Conservation (phyloP, 345 rosid genomes). For the Camelina hispida region DNA sequence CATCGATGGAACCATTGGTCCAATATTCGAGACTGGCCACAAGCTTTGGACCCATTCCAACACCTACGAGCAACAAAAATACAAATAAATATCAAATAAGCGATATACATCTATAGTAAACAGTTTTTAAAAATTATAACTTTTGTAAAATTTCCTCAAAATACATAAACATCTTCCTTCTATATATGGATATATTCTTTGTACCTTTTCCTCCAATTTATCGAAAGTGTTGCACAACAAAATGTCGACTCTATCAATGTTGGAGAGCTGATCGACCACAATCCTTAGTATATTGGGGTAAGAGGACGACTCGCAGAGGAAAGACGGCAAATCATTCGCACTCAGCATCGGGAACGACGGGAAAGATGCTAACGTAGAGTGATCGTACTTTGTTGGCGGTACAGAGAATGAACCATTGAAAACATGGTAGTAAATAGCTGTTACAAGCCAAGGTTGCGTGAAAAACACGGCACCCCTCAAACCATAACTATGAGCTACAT, state of each 20-base stretch:
- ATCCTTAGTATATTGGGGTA: constrained; percentile 29
- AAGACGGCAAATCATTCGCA: constrained; percentile 52
- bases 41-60: constrained; percentile 48
- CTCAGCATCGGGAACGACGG: constrained; percentile 49
- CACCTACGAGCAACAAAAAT: constrained; percentile 34
- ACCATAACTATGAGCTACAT: constrained; percentile 50
- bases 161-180: background rate
- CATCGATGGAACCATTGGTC: constrained; percentile 63
- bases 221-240: constrained; percentile 53
- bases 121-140: too few relatives aligned
- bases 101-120: too few relatives aligned
- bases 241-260: constrained; percentile 41
- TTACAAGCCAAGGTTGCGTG: constrained; percentile 59
- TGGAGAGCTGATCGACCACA: constrained; percentile 43
- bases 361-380: constrained; percentile 40
- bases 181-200: too few relatives aligned
- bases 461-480: constrained; percentile 47
- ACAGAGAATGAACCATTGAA: constrained; percentile 32
- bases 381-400: constrained; percentile 38
- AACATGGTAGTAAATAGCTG: constrained; percentile 48
- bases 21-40: constrained; percentile 51
- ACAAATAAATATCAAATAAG: background rate
- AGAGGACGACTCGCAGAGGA: constrained; percentile 36
- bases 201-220: constrained; percentile 55
- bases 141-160: background rate